phyloP scores from a whole-genome alignment of 2,329 filamentous ascomycete species.

The Ceratocystiopsis sp. region DNA sequence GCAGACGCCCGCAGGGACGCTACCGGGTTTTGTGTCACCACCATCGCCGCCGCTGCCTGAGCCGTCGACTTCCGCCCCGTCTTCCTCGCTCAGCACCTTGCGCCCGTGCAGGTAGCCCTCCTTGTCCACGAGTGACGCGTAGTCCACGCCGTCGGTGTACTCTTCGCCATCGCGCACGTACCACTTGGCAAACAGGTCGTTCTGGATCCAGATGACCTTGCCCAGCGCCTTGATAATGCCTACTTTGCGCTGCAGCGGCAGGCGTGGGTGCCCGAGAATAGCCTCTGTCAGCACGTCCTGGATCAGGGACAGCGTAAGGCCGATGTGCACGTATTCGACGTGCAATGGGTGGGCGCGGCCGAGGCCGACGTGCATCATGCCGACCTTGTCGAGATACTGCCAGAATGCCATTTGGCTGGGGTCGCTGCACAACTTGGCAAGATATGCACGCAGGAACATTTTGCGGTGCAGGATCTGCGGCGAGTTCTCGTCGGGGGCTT shows the following conservation, averaged over 20 bases:
- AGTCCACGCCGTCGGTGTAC: slow-evolving; percentile 27
- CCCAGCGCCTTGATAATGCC: slow-evolving; percentile 58
- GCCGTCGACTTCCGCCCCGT: background rate
- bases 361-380: slow-evolving; percentile 69
- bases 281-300: slow-evolving; percentile 65
- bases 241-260: slow-evolving; percentile 51
- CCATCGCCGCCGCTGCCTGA: background rate
- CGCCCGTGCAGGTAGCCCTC: slow-evolving; percentile 50
- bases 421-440: slow-evolving; percentile 58
- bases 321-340: slow-evolving; percentile 67
- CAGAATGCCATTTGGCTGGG: slow-evolving; percentile 62
- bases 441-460: slow-evolving; percentile 60
- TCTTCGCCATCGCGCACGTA: slow-evolving; percentile 55
- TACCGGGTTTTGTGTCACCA: background rate
- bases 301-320: slow-evolving; percentile 54
- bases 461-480: slow-evolving; percentile 63
- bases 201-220: slow-evolving; percentile 80
- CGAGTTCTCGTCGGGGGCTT: slow-evolving; percentile 46
- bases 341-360: slow-evolving; percentile 56
- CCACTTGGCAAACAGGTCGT: slow-evolving; percentile 74
- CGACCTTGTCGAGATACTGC: slow-evolving; percentile 73
- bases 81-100: slow-evolving; percentile 26
- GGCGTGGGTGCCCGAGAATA: slow-evolving; percentile 51
- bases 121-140: slow-evolving; percentile 28
- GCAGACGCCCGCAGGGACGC: background rate